Evolutionary conservation across 768 basidiomycete genomes (phyloP).

Genomic region (Panellus pusillus): DNA sequence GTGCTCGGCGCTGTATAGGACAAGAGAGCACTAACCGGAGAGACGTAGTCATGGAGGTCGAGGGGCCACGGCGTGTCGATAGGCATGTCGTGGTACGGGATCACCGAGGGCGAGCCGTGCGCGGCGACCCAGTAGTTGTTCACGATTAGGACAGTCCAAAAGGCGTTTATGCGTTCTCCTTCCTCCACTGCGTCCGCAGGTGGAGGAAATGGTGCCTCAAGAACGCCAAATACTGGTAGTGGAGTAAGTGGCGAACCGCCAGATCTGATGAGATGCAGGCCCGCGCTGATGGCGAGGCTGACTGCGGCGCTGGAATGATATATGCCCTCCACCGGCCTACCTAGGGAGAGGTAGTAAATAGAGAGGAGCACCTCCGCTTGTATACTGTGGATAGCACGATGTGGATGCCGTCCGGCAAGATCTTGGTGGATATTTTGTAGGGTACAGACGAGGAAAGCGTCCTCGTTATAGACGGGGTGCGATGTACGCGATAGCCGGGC

Average conservation of each 20-base stretch:
- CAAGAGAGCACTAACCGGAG: constrained; percentile 13
- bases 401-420: constrained; percentile 40
- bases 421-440: constrained; percentile 38
- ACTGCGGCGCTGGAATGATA: constrained; percentile 49
- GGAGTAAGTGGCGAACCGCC: constrained; percentile 23
- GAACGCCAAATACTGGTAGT: constrained; percentile 29
- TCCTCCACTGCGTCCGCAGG: constrained; percentile 26
- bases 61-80: constrained; percentile 40
- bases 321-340: constrained; percentile 45
- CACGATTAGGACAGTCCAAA: constrained; percentile 38
- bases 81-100: constrained; percentile 37
- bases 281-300: constrained; percentile 31
- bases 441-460: constrained; percentile 40
- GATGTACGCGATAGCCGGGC: constrained; percentile 29
- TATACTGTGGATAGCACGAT: constrained; percentile 40
- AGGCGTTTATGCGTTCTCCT: constrained; percentile 34
- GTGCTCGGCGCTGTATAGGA: neutral
- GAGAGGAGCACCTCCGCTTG: constrained; percentile 56
- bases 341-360: constrained; percentile 49
- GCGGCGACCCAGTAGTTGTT: constrained; percentile 49
- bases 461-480: constrained; percentile 29
- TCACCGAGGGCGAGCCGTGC: constrained; percentile 41
- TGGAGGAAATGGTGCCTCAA: constrained; percentile 31
- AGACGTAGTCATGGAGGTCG: constrained; percentile 22
- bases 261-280: constrained; percentile 34